These are phyloP conservation scores for Trametes cubensis DNA, from an alignment of 768 basidiomycete genomes.

Conservation along the genomic window DNA sequence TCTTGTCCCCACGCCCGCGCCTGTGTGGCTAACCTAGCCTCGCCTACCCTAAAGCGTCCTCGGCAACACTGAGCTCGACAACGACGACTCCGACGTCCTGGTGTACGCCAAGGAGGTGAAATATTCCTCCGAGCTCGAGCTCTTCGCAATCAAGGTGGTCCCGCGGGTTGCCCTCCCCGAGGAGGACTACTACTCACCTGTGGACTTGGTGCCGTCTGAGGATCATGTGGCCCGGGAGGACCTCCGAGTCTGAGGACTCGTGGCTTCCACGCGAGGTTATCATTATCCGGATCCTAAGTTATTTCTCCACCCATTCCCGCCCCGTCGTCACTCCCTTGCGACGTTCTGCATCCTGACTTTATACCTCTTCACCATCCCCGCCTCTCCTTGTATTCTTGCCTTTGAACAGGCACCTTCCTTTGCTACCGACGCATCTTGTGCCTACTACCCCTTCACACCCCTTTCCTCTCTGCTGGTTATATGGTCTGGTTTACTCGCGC, in stretches of 20 bases:
- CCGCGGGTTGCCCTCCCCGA: neutral
- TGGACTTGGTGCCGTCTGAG: neutral
- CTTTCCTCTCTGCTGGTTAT: no score
- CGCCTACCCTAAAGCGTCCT: neutral
- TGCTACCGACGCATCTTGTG: no score
- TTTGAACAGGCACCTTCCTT: no score
- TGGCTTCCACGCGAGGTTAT: neutral
- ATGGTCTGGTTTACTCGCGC: no score
- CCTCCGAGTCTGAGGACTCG: neutral
- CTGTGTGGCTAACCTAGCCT: neutral
- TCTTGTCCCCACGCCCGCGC: no score
- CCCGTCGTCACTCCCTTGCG: neutral
- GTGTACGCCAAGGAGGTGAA: neutral
- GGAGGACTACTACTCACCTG: slow-evolving; percentile 7
- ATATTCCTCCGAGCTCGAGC: neutral
- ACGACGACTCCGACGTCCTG: neutral
- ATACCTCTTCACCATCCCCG: neutral
- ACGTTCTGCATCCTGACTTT: neutral
- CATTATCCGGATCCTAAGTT: neutral
- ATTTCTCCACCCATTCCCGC: neutral
- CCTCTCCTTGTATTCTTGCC: neutral
- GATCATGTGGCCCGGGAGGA: neutral
- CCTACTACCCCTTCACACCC: no score
- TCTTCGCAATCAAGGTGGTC: slow-evolving; percentile 10
- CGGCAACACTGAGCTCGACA: neutral